A percentile compares a stretch with the other conserved stretches of the same genome.
Conservation (phyloP, 2,329 filamentous ascomycete genomes). For the Sporothrix schenckii region DNA sequence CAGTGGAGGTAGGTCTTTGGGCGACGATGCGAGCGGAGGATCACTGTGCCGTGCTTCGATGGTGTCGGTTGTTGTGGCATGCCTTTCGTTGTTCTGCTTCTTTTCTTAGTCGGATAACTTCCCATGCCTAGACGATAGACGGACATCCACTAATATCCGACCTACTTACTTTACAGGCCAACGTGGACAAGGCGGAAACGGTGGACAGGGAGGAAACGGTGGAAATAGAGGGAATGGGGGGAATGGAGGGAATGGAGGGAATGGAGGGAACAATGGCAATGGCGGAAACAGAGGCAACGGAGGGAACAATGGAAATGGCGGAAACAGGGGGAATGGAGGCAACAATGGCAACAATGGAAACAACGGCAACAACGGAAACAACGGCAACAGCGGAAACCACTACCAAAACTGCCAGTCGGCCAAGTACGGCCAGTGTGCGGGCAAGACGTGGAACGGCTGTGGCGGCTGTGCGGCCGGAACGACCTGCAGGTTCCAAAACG, state of each 20-base stretch:
- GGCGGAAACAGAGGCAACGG: not conserved
- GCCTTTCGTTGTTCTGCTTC: not conserved
- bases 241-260: slow-evolving; percentile 18
- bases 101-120: not conserved
- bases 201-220: not conserved
- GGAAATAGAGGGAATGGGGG: slow-evolving; percentile 1
- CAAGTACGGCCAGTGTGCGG: slow-evolving; percentile 47
- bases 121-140: not conserved
- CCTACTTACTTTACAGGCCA: slow-evolving; percentile 15
- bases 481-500: slow-evolving; percentile 43
- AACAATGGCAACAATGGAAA: not conserved
- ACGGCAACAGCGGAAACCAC: slow-evolving; percentile 25
- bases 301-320: slow-evolving; percentile 20
- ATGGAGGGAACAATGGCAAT: slow-evolving; percentile 8
- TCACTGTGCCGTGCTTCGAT: not conserved
- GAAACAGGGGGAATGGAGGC: slow-evolving; percentile 21
- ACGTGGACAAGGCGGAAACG: slow-evolving; percentile 5
- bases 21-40: not conserved
- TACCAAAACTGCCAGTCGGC: slow-evolving; percentile 37
- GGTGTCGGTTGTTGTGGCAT: not conserved
- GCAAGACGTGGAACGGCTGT: slow-evolving; percentile 45
- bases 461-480: slow-evolving; percentile 43
- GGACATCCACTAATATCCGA: slow-evolving; percentile 11
- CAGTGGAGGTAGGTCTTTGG: slow-evolving; percentile 29
- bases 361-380: slow-evolving; percentile 23